phyloP scores from a whole-genome alignment of 805 yeast species.

The Kluyveromyces wickerhamii region DNA sequence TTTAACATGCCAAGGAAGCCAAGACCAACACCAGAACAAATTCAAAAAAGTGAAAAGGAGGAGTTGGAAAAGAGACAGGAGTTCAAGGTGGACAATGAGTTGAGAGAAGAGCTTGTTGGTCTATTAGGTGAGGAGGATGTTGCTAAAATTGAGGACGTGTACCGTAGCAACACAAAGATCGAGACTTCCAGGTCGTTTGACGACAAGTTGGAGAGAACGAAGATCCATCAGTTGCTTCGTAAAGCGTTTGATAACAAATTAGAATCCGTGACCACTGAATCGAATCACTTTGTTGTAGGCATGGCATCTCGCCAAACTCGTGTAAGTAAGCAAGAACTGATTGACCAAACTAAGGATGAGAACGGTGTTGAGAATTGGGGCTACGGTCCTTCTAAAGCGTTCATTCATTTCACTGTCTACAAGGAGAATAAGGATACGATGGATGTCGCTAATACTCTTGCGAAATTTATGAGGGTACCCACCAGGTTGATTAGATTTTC shows the following conservation, averaged over 20 bases:
- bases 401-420: slow-evolving; percentile 69
- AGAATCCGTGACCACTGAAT: slow-evolving; percentile 70
- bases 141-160: slow-evolving; percentile 45
- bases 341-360: slow-evolving; percentile 30
- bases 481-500: slow-evolving; percentile 67
- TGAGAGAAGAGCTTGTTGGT: slow-evolving; percentile 40
- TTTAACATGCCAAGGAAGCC: slow-evolving; percentile 44
- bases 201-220: slow-evolving; percentile 69
- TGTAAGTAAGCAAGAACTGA: slow-evolving; percentile 32
- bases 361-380: slow-evolving; percentile 60
- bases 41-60: slow-evolving; percentile 28
- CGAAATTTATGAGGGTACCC: slow-evolving; percentile 70
- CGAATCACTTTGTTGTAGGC: slow-evolving; percentile 57
- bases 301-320: slow-evolving; percentile 39
- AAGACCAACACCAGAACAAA: slow-evolving; percentile 36
- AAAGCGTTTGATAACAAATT: slow-evolving; percentile 63
- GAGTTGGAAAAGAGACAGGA: slow-evolving; percentile 24
- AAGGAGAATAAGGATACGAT: slow-evolving; percentile 96
- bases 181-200: slow-evolving; percentile 49
- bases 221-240: slow-evolving; percentile 69
- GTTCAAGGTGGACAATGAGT: slow-evolving; percentile 40
- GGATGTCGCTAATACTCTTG: slow-evolving; percentile 77
- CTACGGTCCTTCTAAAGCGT: slow-evolving; percentile 62
- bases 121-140: slow-evolving; percentile 55
- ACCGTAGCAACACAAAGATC: slow-evolving; percentile 46